Evolutionary conservation across 2,329 filamentous ascomycete genomes (phyloP), one percentile per base, ranked within the genome.

Genomic region (Fusarium sp.): DNA sequence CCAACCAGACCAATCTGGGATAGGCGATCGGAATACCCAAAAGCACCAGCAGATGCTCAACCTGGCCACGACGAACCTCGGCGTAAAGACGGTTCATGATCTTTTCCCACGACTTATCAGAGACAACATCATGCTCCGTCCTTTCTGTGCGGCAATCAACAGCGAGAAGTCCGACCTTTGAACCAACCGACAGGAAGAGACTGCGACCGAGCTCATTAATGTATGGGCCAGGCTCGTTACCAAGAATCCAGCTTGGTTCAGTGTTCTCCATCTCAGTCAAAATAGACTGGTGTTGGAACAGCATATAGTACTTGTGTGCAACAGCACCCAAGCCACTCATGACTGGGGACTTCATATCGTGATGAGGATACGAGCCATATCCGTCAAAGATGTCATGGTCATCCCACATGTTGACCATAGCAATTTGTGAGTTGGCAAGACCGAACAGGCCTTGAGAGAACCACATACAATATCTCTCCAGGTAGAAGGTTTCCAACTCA

Each of bases 371-470:
- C 0, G 94, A 97, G 8, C 96, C 96, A 76, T 91, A 99, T 1
- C 97, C 96, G 79, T 94, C 91, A 68, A 94, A 94, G 71, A 94
- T 92, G 72, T 96, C 92, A 77, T 98, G 96, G 73, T 98, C 96
- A 78, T 98, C 95, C 84, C 92, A 97, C 78, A 99, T 94, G 77
- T 99, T 99, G 74, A 99, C 88, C 94, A 97, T 98, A 10, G 96
- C 94, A 45, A 99, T 98, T 77, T 98, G 95, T 3, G 92, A 92
- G 72, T 91, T 94, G 7, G 95, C 96, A 76, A 99, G 87, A n/a
- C 92, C 89, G 75, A 97, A 99, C 7, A 98, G 82, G 0, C 97
- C 96, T 74, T 97, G 94, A 0, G 94, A 97, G 79, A 98, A 99
- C 94, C 96, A 99, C 86, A 90, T 92, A 63, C 89, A 89, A 75